Evolutionary conservation across 306 rosid species (phyloP).

Genomic region (Rosa chinensis): DNA sequence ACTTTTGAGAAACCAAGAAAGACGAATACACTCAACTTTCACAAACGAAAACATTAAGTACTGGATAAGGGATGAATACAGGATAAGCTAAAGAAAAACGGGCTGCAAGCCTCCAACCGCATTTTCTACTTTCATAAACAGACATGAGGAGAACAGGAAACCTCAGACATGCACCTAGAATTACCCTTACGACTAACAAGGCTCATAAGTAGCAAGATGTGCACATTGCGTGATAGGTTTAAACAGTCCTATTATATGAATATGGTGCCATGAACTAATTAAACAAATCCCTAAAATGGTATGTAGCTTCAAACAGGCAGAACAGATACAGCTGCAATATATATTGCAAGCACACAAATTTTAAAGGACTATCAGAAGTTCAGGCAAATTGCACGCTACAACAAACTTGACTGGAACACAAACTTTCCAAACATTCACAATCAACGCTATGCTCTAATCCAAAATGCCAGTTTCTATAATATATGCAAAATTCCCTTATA

Average conservation of each 20-base stretch:
- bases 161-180: neutral
- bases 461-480: neutral
- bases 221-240: neutral
- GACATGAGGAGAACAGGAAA: neutral
- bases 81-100: neutral
- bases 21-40: neutral
- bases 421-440: neutral
- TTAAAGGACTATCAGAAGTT: neutral
- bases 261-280: neutral
- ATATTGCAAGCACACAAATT: neutral
- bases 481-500: neutral
- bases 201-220: neutral
- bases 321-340: neutral
- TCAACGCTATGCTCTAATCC: neutral
- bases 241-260: neutral
- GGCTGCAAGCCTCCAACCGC: neutral
- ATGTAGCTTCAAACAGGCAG: neutral
- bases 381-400: neutral
- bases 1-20: neutral
- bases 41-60: neutral
- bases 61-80: neutral
- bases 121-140: neutral
- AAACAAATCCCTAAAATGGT: neutral
- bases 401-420: neutral
- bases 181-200: neutral